Evolutionary conservation across 169 alveolate genomes (phyloP).

Genomic region (Eimeria zaria): DNA sequence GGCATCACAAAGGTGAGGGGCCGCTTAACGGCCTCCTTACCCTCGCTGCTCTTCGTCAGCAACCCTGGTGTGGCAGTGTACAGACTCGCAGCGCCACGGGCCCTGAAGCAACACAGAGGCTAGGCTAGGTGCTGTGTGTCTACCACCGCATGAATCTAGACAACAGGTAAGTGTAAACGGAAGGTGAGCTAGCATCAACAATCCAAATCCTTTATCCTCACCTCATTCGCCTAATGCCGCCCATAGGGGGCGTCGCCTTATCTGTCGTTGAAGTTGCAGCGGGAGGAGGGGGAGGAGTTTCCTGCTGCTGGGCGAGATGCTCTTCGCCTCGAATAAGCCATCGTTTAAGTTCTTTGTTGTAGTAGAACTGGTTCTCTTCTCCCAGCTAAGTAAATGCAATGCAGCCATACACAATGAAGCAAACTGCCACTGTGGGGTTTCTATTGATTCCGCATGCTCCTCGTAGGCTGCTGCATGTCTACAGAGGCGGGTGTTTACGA

Average conservation of each 20-base stretch:
- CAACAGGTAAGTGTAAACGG: not conserved
- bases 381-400: conserved; percentile 89
- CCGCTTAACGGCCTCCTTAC: conserved; percentile 3
- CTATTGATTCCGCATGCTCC: not conserved
- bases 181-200: not conserved
- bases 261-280: conserved; percentile 53
- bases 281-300: conserved; percentile 82
- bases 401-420: not conserved
- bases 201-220: not conserved
- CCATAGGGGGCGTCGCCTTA: not conserved
- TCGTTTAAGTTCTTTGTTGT: conserved; percentile 91
- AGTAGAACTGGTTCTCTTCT: conserved; percentile 93
- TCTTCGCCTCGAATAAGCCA: conserved; percentile 95
- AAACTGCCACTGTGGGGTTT: not conserved
- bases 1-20: conserved; percentile 66
- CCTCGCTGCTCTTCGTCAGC: conserved; percentile 45
- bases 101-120: conserved; percentile 27
- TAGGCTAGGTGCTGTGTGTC: conserved; percentile 16
- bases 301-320: conserved; percentile 77
- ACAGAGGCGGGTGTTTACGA: not conserved
- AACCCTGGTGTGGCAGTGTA: conserved; percentile 85
- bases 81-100: conserved; percentile 78
- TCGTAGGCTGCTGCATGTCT: not conserved
- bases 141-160: conserved; percentile 13
- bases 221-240: conserved; percentile 67